Conservation (phyloP, 352 stramenopile species). For the Thraustochytrium sp. region DNA sequence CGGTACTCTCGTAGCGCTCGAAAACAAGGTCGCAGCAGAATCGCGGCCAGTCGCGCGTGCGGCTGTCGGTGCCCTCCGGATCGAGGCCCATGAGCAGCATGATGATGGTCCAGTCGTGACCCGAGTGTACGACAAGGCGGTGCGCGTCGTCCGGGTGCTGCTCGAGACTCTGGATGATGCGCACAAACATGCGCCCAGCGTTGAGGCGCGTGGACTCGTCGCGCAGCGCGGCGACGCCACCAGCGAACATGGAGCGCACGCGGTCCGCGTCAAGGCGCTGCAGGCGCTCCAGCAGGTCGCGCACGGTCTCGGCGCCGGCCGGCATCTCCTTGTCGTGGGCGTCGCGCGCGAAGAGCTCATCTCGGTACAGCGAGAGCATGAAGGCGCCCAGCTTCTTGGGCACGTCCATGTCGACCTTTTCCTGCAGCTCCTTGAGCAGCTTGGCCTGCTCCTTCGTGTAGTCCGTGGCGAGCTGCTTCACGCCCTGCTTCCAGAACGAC, state of each 20-base stretch:
- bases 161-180: not conserved
- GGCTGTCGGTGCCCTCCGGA: not conserved
- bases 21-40: slow-evolving; percentile 15
- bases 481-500: not conserved
- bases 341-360: not conserved
- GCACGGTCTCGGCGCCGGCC: not conserved
- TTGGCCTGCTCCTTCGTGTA: not conserved
- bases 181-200: not conserved
- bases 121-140: not conserved
- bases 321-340: not conserved
- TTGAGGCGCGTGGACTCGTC: not conserved
- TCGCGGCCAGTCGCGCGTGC: not conserved
- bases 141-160: not conserved
- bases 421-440: not conserved
- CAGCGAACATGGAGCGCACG: not conserved
- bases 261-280: not conserved
- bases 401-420: slow-evolving; percentile 9
- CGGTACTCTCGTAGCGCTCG: not conserved
- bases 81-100: slow-evolving; percentile 1
- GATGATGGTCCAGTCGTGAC: slow-evolving; percentile 25
- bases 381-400: not conserved
- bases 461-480: not conserved
- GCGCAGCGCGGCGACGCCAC: not conserved
- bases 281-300: not conserved
- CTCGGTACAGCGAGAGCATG: not conserved